A percentile compares a stretch with the other conserved stretches of the same genome.
Evolutionary conservation across 108 stramenopile genomes (phyloP).

Genomic region (Cylindrotheca fusiformis): DNA sequence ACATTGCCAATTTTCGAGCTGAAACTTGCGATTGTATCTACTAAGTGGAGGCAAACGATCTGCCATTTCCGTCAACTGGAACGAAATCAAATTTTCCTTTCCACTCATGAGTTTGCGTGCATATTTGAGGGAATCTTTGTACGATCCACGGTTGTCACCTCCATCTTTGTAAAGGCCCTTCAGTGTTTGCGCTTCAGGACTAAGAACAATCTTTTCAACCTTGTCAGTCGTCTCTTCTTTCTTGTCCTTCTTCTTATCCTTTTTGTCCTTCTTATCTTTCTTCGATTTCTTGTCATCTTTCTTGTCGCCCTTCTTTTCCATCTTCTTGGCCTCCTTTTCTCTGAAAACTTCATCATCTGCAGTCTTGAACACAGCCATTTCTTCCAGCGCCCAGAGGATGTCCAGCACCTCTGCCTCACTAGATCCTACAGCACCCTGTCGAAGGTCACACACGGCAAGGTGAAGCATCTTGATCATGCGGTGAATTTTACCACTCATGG

Average conservation of each 20-base stretch:
- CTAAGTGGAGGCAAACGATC: conserved; percentile 97
- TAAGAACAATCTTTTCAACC: conserved; percentile 62
- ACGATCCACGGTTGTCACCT: conserved; percentile 72
- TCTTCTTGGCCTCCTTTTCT: conserved; percentile 87
- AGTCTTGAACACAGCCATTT: conserved; percentile 76
- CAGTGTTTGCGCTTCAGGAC: conserved; percentile 61
- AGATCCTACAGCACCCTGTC: conserved; percentile 63
- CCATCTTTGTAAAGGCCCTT: conserved; percentile 86
- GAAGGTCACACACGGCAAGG: conserved; percentile 70
- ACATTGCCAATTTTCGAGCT: conserved; percentile 98
- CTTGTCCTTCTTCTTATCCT: conserved; percentile 70
- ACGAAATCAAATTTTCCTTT: conserved; percentile 84
- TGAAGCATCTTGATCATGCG: conserved; percentile 97
- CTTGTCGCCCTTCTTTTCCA: conserved; percentile 77
- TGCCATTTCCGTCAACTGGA: conserved; percentile 96
- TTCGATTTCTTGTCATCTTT: conserved; percentile 78
- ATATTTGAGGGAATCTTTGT: conserved; percentile 93
- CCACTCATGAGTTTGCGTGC: conserved; percentile 88
- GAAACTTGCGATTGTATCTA: conserved; percentile 91
- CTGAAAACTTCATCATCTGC: conserved; percentile 67
- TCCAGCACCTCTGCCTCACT: conserved; percentile 90
- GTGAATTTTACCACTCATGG: conserved; percentile 88
- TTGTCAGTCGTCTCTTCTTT: conserved; percentile 54
- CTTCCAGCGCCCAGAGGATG: conserved; percentile 95
- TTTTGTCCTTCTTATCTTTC: conserved; percentile 74